Base-by-base conservation (phyloP, 2,329 filamentous ascomycete genomes). In the Xylaria multiplex region DNA sequence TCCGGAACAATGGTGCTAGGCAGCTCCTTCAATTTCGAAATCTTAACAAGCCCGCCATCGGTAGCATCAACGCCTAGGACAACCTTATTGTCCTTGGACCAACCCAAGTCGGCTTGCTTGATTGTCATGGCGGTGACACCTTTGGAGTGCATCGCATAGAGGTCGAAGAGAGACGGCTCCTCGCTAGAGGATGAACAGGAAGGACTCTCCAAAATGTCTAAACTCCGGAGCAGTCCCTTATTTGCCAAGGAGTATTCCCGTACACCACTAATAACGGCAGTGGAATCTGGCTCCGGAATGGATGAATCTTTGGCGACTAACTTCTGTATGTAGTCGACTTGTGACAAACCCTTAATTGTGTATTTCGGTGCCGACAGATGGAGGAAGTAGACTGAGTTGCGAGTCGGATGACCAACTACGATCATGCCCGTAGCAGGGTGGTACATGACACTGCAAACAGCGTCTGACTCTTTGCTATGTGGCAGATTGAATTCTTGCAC, bases 401-500 rank as follows among this genome's bases (percentile, higher is more conserved):
- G 90, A 1, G 95, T 98, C 11, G 96, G 96, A 76, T 99, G 96
- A 42, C 95, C 96, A 67, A 99, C 91, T 67, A 96, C 89, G 76
- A 99, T 92, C 82, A 98, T 97, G 64, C 95, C 94, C 35, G 94
- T 96, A 69, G 89, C 87, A 6, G 96, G 91, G 78, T 99, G 94
- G 78, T 98, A 99, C 76, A 91, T 90, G 76, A 99, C 91, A 77
- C 94, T 98, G 84, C 96, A 99, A 67, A 98, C 95, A n/a, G 93
- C 93, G 79, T 97, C 95, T 2, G 93, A 96, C 78, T 98, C 95
- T 76, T 96, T 97, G 81, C 92, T 92, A 77, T 99, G 95, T 0
- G 96, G 96, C 63, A 99, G 89, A 78, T 97, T 96, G 78, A 99
- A 90, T 81, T 99, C 96, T 78, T 99, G 95, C 43, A 99, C 96